Evolutionary conservation across 805 yeast species (phyloP).

Genomic region (Kluyveromyces wickerhamii): DNA sequence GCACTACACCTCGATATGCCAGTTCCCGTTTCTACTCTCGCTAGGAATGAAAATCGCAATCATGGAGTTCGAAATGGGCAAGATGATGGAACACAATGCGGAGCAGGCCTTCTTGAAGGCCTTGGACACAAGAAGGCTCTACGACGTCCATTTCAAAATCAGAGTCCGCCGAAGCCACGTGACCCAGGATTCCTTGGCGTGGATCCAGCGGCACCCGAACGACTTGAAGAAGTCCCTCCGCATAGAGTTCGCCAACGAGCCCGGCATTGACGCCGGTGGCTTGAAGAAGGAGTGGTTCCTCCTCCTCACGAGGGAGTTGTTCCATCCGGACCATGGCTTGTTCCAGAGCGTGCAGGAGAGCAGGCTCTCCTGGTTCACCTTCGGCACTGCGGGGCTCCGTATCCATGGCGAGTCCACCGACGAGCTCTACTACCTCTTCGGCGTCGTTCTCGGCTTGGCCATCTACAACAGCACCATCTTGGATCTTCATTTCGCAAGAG

Average conservation of each 20-base stretch:
- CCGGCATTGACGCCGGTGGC: slow-evolving; percentile 95
- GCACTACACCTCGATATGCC: slow-evolving; percentile 50
- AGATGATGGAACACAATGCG: slow-evolving; percentile 78
- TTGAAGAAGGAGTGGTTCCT: slow-evolving; percentile 90
- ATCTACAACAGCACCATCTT: slow-evolving; percentile 83
- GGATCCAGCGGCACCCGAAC: slow-evolving; percentile 44
- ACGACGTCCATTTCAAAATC: slow-evolving; percentile 63
- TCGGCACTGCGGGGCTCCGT: slow-evolving; percentile 29
- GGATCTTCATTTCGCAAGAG: slow-evolving; percentile 69
- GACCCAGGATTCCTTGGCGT: slow-evolving; percentile 65
- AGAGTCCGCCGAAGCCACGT: slow-evolving; percentile 60
- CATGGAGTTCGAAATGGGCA: slow-evolving; percentile 70
- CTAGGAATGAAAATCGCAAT: slow-evolving; percentile 76
- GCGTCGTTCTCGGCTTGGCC: slow-evolving; percentile 83
- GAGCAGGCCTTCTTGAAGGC: slow-evolving; percentile 83
- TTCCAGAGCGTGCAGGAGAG: slow-evolving; percentile 63
- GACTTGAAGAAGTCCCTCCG: slow-evolving; percentile 68
- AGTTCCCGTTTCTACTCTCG: slow-evolving; percentile 74
- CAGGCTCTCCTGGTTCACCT: slow-evolving; percentile 64
- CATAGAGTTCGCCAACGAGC: slow-evolving; percentile 79
- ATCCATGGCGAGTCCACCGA: slow-evolving; percentile 22
- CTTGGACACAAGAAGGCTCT: slow-evolving; percentile 48
- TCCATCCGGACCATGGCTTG: slow-evolving; percentile 60
- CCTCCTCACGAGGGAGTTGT: slow-evolving; percentile 59
- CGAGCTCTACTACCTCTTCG: slow-evolving; percentile 68